A percentile compares a stretch with the other conserved stretches of the same genome.
Conservation (phyloP, 108 stramenopile genomes). For the Pseudonitzschia pungens region DNA sequence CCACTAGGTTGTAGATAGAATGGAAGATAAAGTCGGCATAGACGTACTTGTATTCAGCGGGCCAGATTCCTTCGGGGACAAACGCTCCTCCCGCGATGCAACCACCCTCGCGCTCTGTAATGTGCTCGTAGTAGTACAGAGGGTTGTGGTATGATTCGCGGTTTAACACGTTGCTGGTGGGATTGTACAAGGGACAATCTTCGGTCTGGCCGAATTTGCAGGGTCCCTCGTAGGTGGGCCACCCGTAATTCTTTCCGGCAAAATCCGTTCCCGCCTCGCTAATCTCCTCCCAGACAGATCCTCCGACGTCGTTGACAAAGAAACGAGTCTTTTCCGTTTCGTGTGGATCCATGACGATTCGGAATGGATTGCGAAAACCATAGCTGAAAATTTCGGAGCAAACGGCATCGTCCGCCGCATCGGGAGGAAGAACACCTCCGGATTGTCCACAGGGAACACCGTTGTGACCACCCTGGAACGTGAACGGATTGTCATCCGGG, state of each 20-base stretch:
- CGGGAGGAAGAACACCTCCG: background rate
- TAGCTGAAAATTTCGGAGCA: slow-evolving; percentile 33
- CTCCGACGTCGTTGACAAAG: slow-evolving; percentile 38
- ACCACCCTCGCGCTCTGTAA: slow-evolving; percentile 26
- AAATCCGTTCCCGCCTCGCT: slow-evolving; percentile 25
- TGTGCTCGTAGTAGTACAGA: slow-evolving; percentile 32
- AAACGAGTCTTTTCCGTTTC: slow-evolving; percentile 18
- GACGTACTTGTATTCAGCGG: slow-evolving; percentile 27
- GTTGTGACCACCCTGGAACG: slow-evolving; percentile 12
- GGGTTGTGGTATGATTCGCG: slow-evolving; percentile 9
- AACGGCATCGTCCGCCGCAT: slow-evolving; percentile 2
- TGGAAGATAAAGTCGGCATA: slow-evolving; percentile 39
- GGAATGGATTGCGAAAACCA: slow-evolving; percentile 44
- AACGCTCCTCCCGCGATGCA: slow-evolving; percentile 30
- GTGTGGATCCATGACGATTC: slow-evolving; percentile 37
- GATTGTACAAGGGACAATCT: slow-evolving; percentile 14
- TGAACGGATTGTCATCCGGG: slow-evolving; percentile 40
- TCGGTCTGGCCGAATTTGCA: slow-evolving; percentile 18
- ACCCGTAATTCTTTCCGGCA: slow-evolving; percentile 38
- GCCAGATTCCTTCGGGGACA: slow-evolving; percentile 37
- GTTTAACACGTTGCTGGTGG: background rate
- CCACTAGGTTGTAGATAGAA: slow-evolving; percentile 20
- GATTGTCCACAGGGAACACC: slow-evolving; percentile 23
- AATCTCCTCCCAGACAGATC: slow-evolving; percentile 37
- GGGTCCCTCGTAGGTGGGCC: slow-evolving; percentile 33